These are phyloP conservation scores for Neopestalotiopsis sp. DNA, from an alignment of 2,329 filamentous ascomycete genomes.

Conservation along the genomic window DNA sequence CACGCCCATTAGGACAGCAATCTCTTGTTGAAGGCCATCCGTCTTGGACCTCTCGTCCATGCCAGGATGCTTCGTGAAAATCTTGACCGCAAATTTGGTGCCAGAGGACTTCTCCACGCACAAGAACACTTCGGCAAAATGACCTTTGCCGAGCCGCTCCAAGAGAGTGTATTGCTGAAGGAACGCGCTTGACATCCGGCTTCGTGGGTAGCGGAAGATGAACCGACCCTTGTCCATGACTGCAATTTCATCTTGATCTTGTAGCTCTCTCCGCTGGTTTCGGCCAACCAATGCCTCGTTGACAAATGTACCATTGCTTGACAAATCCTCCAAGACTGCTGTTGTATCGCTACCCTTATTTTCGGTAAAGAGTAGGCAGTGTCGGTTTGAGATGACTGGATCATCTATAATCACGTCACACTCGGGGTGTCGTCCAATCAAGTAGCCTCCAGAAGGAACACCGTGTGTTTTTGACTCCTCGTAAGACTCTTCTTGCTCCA, in stretches of 20 bases:
- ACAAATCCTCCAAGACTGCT: conserved; percentile 89
- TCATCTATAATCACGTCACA: conserved; percentile 82
- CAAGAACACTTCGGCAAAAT: conserved; percentile 92
- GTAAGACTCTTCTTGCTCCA: conserved; percentile 64
- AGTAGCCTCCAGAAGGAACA: conserved; percentile 78
- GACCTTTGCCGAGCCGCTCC: conserved; percentile 89
- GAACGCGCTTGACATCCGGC: conserved; percentile 77
- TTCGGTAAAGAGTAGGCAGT: conserved; percentile 72
- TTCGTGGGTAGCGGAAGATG: conserved; percentile 87
- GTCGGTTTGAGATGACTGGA: conserved; percentile 85
- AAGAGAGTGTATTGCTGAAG: conserved; percentile 84
- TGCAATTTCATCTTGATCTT: conserved; percentile 89
- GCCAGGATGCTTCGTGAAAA: conserved; percentile 87
- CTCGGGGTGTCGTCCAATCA: conserved; percentile 92
- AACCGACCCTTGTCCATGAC: conserved; percentile 86
- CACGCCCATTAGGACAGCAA: conserved; percentile 95
- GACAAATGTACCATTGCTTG: conserved; percentile 94
- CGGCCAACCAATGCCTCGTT: conserved; percentile 90
- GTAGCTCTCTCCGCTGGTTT: conserved; percentile 87
- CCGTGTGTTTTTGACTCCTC: conserved; percentile 67
- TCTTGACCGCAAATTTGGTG: conserved; percentile 87
- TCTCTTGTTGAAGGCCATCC: conserved; percentile 91
- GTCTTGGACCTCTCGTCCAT: conserved; percentile 83
- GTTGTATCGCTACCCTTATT: conserved; percentile 63
- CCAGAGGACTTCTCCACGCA: conserved; percentile 88